phyloP scores from a whole-genome alignment of 495 filamentous ascomycete species.

The Clavariopsis aquatica region DNA sequence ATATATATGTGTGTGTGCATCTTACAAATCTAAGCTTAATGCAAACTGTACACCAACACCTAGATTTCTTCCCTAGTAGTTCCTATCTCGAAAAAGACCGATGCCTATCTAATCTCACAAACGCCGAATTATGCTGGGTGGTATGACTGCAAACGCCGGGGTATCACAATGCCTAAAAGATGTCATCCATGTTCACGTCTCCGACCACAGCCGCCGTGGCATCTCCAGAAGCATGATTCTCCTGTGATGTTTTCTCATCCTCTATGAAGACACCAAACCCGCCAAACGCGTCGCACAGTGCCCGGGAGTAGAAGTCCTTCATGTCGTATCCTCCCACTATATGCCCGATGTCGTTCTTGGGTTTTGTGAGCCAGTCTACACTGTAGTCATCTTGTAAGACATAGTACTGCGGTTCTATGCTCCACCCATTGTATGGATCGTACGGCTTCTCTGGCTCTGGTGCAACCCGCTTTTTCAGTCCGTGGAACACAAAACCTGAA shows the following conservation, averaged over 20 bases:
- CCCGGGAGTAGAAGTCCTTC: slow-evolving; percentile 73
- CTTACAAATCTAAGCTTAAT: neutral
- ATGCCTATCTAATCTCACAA: neutral
- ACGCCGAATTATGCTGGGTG: slow-evolving; percentile 4
- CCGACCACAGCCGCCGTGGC: slow-evolving; percentile 11
- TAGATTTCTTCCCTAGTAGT: neutral
- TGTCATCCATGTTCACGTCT: slow-evolving; percentile 36
- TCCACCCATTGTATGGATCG: slow-evolving; percentile 82
- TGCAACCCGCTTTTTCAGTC: slow-evolving; percentile 66
- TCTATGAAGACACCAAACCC: slow-evolving; percentile 81
- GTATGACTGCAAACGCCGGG: slow-evolving; percentile 14
- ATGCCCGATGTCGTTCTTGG: slow-evolving; percentile 59
- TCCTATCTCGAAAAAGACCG: neutral
- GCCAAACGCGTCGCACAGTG: slow-evolving; percentile 84
- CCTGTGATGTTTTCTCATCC: slow-evolving; percentile 57
- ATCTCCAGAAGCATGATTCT: slow-evolving; percentile 7
- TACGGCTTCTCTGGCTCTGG: slow-evolving; percentile 72
- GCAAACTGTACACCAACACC: neutral
- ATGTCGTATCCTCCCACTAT: slow-evolving; percentile 83
- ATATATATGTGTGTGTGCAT: no score
- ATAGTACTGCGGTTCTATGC: slow-evolving; percentile 68
- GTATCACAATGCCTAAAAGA: slow-evolving; percentile 37
- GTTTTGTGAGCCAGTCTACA: slow-evolving; percentile 61
- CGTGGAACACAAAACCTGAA: slow-evolving; percentile 62
- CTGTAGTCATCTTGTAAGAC: slow-evolving; percentile 66